phyloP scores from a whole-genome alignment of 441 rosid genomes.

The Corymbia citriodora region DNA sequence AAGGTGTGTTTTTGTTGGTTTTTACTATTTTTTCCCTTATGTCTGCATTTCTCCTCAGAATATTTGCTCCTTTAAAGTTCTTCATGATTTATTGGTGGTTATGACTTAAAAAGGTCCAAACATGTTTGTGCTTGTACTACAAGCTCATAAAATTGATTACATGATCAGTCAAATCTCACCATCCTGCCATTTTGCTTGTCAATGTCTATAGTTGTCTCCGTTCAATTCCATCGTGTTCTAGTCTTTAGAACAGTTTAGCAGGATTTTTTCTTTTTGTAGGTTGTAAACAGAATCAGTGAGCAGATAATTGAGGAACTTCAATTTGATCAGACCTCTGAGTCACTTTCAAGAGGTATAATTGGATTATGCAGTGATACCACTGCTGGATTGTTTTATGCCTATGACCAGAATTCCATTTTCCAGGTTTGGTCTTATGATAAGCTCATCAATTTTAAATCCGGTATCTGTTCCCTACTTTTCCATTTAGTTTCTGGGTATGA shows the following conservation, averaged over 20 bases:
- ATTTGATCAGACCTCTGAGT: slow-evolving; percentile 87
- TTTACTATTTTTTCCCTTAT: neutral
- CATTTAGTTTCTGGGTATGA: slow-evolving; percentile 13
- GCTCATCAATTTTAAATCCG: slow-evolving; percentile 3
- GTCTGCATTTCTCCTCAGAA: neutral
- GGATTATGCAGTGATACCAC: slow-evolving; percentile 97
- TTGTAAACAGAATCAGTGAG: slow-evolving; percentile 95
- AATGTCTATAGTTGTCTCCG: neutral
- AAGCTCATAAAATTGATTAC: neutral
- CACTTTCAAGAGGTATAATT: slow-evolving; percentile 82
- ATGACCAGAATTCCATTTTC: slow-evolving; percentile 92
- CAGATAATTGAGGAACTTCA: slow-evolving; percentile 95
- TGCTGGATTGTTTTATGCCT: slow-evolving; percentile 96
- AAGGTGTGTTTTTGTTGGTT: slow-evolving; percentile 60
- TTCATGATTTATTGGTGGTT: neutral
- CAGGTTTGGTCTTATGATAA: slow-evolving; percentile 49
- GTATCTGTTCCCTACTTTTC: neutral
- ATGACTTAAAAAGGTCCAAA: neutral
- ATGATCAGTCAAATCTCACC: neutral
- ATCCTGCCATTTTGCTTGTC: neutral
- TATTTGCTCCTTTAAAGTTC: neutral
- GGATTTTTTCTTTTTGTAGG: slow-evolving; percentile 40
- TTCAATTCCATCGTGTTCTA: neutral
- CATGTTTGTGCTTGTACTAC: neutral
- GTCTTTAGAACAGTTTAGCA: neutral